phyloP scores from a whole-genome alignment of 1,284 basidiomycete genomes.

The Ustilago trichophora region DNA sequence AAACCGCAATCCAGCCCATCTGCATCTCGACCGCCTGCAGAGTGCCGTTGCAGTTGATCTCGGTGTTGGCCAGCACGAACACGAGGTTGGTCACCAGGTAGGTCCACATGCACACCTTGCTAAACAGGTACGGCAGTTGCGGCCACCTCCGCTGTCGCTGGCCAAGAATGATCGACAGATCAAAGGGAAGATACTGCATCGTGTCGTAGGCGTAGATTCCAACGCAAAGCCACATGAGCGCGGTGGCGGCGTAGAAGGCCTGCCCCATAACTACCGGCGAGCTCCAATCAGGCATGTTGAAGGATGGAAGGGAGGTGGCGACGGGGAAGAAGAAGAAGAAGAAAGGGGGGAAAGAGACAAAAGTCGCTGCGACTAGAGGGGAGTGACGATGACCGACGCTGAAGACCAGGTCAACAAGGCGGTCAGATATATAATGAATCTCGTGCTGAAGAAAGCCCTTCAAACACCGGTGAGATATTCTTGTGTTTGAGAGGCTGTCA shows the following conservation, averaged over 20 bases:
- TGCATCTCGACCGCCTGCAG: slow-evolving; percentile 37
- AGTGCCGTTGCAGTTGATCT: slow-evolving; percentile 29
- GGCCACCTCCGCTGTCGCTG: slow-evolving; percentile 32
- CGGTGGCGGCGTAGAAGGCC: slow-evolving; percentile 23
- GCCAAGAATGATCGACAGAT: slow-evolving; percentile 24
- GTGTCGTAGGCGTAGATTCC: slow-evolving; percentile 36
- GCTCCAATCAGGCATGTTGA: slow-evolving; percentile 33
- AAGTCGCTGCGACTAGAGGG: no score
- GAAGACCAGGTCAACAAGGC: no score
- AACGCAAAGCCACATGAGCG: slow-evolving; percentile 35
- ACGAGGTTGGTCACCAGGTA: slow-evolving; percentile 26
- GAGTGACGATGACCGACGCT: no score
- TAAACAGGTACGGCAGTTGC: slow-evolving; percentile 36
- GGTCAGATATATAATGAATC: no score
- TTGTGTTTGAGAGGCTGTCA: no score
- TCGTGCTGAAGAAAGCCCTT: background rate
- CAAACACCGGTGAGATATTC: no score
- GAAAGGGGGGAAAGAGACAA: background rate
- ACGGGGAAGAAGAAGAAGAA: background rate
- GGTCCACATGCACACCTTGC: slow-evolving; percentile 29
- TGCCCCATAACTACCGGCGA: slow-evolving; percentile 14
- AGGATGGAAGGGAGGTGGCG: no score
- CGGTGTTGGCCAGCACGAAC: slow-evolving; percentile 11
- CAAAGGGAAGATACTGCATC: slow-evolving; percentile 22
- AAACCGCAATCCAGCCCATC: slow-evolving; percentile 44